Evolutionary conservation across 2,329 filamentous ascomycete genomes (phyloP), one percentile per base, ranked within the genome.

Genomic region (Phaeosphaeria sp.): DNA sequence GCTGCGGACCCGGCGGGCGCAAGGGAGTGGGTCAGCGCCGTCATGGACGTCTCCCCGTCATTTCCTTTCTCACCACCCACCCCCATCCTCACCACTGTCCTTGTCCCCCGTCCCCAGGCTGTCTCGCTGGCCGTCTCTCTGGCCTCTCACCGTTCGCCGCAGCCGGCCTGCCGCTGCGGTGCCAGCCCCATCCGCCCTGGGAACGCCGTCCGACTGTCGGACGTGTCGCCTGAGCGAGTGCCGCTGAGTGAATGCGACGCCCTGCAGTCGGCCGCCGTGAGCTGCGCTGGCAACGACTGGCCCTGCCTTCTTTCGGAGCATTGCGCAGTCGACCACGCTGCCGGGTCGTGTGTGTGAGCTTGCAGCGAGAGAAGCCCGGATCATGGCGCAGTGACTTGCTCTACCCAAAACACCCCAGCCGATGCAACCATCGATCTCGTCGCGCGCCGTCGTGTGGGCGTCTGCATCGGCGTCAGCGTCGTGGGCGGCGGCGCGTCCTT

Each of bases 261-360:
- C 56, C 58, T 59, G 64, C 64, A 59, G 55, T 45, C 42, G 18
- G 47, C 30, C 27, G 18, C 21, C 18, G 42, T 20, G 36, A 39
- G 36, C 51, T 39, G 43, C 49, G 49, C 49, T 22, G 49, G 15
- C 49, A 43, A 47, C 56, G 57, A 65, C 60, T 65, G 69, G 64
- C 63, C 57, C 56, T 64, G 59, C 60, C 71, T 65, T 53, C 68
- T 74, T 75, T 75, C 67, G 72, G 74, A 71, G 67, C 53, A 64
- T 72, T 74, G 74, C 71, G 73, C 73, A 76, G 72, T 52, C 56
- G 49, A 56, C 73, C 74, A 64, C 44, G 20, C 64, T 65, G 64
- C 60, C 71, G 74, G 74, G 72, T 66, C 66, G 49, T 15, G 53
- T 69, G 61, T 66, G 52, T 69, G 61, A 65, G 64, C 56, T 61